A percentile compares a stretch with the other conserved stretches of the same genome.
Conservation (phyloP, 768 basidiomycete species). For the Pleurotus djamor region DNA sequence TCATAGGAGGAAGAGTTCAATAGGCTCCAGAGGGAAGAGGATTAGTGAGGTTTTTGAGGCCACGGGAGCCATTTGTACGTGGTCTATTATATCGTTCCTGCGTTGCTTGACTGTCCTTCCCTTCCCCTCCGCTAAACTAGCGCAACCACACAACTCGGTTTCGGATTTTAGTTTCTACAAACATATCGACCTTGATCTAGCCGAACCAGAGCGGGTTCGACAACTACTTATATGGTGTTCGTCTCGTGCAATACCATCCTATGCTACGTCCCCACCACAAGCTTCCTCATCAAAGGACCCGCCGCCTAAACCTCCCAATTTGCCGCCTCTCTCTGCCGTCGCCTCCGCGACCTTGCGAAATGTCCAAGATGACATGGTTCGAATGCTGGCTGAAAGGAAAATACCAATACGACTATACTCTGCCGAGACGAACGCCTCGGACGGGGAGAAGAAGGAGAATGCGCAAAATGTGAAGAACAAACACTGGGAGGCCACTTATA, state of each 20-base stretch:
- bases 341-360: slow-evolving; percentile 45
- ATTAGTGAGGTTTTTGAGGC: slow-evolving; percentile 68
- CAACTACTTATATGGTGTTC: slow-evolving; percentile 78
- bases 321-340: slow-evolving; percentile 48
- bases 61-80: slow-evolving; percentile 73
- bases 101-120: slow-evolving; percentile 1
- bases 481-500: slow-evolving; percentile 64
- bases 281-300: slow-evolving; percentile 26
- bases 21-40: slow-evolving; percentile 68
- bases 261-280: slow-evolving; percentile 24
- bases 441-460: slow-evolving; percentile 43
- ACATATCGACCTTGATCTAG: slow-evolving; percentile 76
- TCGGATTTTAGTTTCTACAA: slow-evolving; percentile 71
- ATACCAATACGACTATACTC: slow-evolving; percentile 47
- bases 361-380: slow-evolving; percentile 57
- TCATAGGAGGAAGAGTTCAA: slow-evolving; percentile 61
- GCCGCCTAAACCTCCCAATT: slow-evolving; percentile 32
- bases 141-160: slow-evolving; percentile 75
- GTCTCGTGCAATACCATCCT: slow-evolving; percentile 44
- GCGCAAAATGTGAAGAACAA: slow-evolving; percentile 77
- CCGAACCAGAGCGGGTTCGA: slow-evolving; percentile 68
- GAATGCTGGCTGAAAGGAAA: slow-evolving; percentile 65
- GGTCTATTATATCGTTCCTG: slow-evolving; percentile 10
- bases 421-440: slow-evolving; percentile 20
- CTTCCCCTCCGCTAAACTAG: slow-evolving; percentile 28